Base-by-base conservation (phyloP, 441 rosid genomes). In the Hura crepitans region DNA sequence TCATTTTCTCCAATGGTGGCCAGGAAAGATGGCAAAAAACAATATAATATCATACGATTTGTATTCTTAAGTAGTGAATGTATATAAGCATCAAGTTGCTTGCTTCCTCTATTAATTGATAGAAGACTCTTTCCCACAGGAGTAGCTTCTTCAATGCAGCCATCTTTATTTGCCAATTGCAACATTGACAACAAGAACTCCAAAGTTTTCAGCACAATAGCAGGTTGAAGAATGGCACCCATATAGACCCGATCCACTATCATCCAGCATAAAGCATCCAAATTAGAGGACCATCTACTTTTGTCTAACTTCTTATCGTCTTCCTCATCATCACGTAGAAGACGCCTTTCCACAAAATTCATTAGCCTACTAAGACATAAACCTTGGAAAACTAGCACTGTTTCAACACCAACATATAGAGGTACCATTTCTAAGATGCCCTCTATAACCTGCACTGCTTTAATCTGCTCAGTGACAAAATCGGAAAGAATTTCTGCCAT, bases 291-390 rank as follows among this genome's bases (percentile, higher is more conserved):
- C 99, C 99, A 96, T 66, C 92, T 85, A 75, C 77, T 82, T 85
- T 92, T 93, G 71, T 96, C 98, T 72, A 96, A 80, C 86, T 86
- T 93, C 85, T 92, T 92, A 72, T 84, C 88, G 75, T 92, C 87
- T 88, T 96, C 99, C 82, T 96, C 99, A 79, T 96, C 99, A 77
- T 96, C 99, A 80, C 97, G 97, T 80, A 96, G 77, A 66, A 96
- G 93, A 74, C 96, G 97, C 85, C 98, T 96, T 82, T 96, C 99
- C 74, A 96, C 83, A 79, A 90, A 96, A 84, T 93, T 96, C 97
- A 96, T 92, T 73, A 93, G 81, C 78, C 95, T 87, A 73, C 89
- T 82, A 66, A 93, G 92, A 85, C 93, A 89, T 72, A 91, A 85
- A 39, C 98, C 98, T 83, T 93, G 98, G 72, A 93, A 91, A 72